phyloP scores from a whole-genome alignment of 129 eudicot species.

The Flaveria sonorensis region DNA sequence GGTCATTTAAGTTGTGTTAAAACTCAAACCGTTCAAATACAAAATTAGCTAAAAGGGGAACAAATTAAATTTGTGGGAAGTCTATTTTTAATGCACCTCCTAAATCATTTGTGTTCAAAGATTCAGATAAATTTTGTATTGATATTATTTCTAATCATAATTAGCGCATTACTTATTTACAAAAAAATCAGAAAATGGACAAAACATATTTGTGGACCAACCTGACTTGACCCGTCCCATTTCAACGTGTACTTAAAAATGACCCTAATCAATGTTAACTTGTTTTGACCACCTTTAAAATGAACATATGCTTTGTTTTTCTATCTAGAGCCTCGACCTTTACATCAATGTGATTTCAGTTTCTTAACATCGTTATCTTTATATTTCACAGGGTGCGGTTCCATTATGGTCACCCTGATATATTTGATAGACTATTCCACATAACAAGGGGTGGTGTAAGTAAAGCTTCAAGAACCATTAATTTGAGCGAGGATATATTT shows the following conservation, averaged over 20 bases:
- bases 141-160: neutral
- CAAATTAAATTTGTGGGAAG: neutral
- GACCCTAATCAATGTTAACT: neutral
- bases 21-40: neutral
- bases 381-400: conserved; percentile 68
- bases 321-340: neutral
- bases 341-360: conserved; percentile 13
- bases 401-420: conserved; percentile 96
- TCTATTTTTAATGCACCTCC: conserved; percentile 6
- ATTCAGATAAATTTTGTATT: neutral
- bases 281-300: neutral
- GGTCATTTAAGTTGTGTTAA: neutral
- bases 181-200: neutral
- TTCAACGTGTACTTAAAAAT: neutral
- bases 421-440: conserved; percentile 86
- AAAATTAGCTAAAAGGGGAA: conserved; percentile 1
- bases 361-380: conserved; percentile 23
- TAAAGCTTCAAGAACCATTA: conserved; percentile 83
- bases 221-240: neutral
- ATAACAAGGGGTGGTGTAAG: conserved; percentile 93
- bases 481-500: conserved; percentile 89
- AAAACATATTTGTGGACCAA: neutral
- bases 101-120: neutral
- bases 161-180: neutral
- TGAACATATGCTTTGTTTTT: neutral